Conservation (phyloP, 495 filamentous ascomycete species). For the Bacidia gigantensis region DNA sequence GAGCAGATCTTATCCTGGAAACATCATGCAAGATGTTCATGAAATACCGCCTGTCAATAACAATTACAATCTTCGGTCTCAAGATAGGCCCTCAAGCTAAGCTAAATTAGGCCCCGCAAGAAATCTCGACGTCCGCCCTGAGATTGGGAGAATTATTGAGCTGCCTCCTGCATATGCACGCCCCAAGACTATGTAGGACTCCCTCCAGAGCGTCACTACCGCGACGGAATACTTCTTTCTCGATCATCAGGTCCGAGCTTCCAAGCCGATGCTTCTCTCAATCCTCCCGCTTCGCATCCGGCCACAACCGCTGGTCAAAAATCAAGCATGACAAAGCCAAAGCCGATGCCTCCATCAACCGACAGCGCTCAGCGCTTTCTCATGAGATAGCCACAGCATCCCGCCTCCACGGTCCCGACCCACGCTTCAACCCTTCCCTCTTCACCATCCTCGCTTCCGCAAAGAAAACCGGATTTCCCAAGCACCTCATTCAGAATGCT, state of each 20-base stretch:
- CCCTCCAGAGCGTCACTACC: background rate
- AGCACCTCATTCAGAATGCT: constrained; percentile 66
- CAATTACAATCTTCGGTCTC: too few relatives aligned
- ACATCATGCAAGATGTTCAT: background rate
- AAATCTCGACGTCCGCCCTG: too few relatives aligned
- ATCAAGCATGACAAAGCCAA: constrained; percentile 89
- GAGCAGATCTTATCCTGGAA: too few relatives aligned
- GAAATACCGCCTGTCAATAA: background rate
- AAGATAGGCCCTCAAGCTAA: background rate
- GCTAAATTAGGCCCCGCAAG: background rate
- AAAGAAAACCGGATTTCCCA: constrained; percentile 78
- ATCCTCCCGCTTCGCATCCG: constrained; percentile 38
- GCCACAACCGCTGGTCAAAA: constrained; percentile 84
- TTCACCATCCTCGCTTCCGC: constrained; percentile 57
- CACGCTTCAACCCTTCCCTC: constrained; percentile 58
- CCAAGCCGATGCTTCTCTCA: constrained; percentile 6
- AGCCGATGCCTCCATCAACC: constrained; percentile 37
- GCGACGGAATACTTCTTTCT: background rate
- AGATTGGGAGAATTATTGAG: background rate
- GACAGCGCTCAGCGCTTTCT: background rate
- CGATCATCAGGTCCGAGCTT: background rate
- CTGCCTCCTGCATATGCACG: too few relatives aligned
- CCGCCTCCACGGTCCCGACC: constrained; percentile 44
- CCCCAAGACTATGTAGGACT: too few relatives aligned
- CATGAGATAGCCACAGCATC: constrained; percentile 8